Conservation (phyloP, 495 filamentous ascomycete genomes). For the Acidiella bohemica region DNA sequence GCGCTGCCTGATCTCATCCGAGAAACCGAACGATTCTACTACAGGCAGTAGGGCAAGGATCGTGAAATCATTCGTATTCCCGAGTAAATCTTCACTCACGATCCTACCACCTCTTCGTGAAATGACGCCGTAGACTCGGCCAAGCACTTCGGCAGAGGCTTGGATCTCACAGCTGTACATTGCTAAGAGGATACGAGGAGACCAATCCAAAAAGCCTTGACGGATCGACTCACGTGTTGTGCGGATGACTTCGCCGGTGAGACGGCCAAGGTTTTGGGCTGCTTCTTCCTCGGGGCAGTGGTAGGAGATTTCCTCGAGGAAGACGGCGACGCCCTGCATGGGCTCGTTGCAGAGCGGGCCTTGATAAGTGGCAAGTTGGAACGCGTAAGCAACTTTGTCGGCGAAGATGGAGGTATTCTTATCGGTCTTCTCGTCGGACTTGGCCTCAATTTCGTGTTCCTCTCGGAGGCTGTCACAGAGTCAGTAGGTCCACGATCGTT, state of each 20-base stretch:
- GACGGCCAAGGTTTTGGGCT: constrained; percentile 56
- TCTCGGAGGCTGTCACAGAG: constrained; percentile 25
- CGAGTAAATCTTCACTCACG: constrained; percentile 78
- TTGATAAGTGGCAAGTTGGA: constrained; percentile 81
- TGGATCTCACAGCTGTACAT: constrained; percentile 99
- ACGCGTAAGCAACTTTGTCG: constrained; percentile 83
- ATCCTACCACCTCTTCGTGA: constrained; percentile 83
- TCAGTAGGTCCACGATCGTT: too few species aligned
- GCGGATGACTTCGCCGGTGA: constrained; percentile 85
- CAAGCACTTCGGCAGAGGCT: constrained; percentile 90
- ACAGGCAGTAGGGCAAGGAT: constrained; percentile 77
- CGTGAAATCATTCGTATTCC: constrained; percentile 92
- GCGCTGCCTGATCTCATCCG: constrained; percentile 87
- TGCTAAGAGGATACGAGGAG: constrained; percentile 80
- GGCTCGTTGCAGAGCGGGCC: constrained; percentile 90
- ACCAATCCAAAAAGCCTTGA: constrained; percentile 89
- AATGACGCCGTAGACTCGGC: constrained; percentile 84
- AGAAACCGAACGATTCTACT: constrained; percentile 89
- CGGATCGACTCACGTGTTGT: constrained; percentile 73
- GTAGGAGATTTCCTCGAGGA: constrained; percentile 67
- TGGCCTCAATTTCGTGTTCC: constrained; percentile 5
- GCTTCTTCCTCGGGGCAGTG: constrained; percentile 39
- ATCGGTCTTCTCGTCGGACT: neutral
- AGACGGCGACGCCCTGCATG: constrained; percentile 82
- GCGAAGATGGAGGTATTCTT: constrained; percentile 48